Percentiles rank a stretch among this genome's conserved stretches.
Evolutionary conservation across 768 basidiomycete species (phyloP).

Genomic region (Collybiopsis luxurians): DNA sequence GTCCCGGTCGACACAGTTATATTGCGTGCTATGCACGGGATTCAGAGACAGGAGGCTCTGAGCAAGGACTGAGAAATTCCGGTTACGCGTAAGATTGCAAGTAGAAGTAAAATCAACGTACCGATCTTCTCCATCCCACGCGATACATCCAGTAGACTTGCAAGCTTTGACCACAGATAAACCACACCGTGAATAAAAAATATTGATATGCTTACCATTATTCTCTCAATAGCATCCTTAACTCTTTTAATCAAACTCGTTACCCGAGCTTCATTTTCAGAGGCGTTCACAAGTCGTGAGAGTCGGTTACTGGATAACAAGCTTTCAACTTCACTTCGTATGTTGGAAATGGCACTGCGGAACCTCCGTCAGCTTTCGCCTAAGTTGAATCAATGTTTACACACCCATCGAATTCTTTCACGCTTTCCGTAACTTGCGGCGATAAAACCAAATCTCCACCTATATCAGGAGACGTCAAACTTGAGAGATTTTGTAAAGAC

Average conservation of each 20-base stretch:
- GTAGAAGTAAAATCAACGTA: not conserved
- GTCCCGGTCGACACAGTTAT: not conserved
- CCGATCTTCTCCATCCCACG: not conserved
- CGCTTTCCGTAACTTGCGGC: not conserved
- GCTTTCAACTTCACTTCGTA: not conserved
- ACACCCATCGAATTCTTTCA: not conserved
- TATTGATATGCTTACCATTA: slow-evolving; percentile 3
- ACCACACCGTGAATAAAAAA: too few species aligned
- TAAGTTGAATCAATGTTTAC: too few species aligned
- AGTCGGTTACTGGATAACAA: not conserved
- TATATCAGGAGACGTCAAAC: not conserved
- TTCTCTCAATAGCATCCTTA: not conserved
- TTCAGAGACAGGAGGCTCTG: not conserved
- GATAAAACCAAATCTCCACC: not conserved
- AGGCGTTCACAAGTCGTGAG: not conserved
- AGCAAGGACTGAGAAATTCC: not conserved
- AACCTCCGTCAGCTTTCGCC: not conserved
- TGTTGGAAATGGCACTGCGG: not conserved
- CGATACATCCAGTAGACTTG: not conserved
- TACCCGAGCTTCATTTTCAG: not conserved
- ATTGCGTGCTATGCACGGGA: not conserved
- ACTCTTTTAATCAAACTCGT: not conserved
- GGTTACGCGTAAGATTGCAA: not conserved
- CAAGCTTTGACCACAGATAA: not conserved
- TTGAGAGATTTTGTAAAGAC: not conserved